Evolutionary conservation across 345 rosid genomes (phyloP).

Genomic region (Arabidopsis suecica): DNA sequence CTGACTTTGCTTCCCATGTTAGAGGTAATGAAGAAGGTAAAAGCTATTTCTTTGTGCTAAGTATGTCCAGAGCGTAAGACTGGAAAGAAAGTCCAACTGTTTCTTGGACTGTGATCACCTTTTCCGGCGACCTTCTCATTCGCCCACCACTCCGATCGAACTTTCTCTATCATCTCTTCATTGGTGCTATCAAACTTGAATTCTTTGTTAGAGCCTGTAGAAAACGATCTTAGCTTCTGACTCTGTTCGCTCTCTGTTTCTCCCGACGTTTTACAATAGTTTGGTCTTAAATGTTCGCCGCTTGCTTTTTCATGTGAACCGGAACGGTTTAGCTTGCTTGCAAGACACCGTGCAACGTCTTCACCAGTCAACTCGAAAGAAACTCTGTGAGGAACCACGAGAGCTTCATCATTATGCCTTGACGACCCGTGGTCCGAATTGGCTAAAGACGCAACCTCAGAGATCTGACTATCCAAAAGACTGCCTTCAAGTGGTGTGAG

Average conservation of each 20-base stretch:
- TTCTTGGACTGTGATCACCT: slow-evolving; percentile 48
- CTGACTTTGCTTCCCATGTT: slow-evolving; percentile 34
- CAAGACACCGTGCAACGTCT: slow-evolving; percentile 90
- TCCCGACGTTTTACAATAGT: slow-evolving; percentile 42
- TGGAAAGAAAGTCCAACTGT: slow-evolving; percentile 86
- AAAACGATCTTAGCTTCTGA: slow-evolving; percentile 63
- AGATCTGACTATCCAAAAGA: slow-evolving; percentile 58
- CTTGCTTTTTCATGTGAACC: slow-evolving; percentile 26
- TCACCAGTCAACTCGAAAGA: slow-evolving; percentile 95
- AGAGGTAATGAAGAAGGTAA: slow-evolving; percentile 19
- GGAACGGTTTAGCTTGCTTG: slow-evolving; percentile 47
- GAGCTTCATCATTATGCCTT: slow-evolving; percentile 41
- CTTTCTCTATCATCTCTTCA: slow-evolving; percentile 59
- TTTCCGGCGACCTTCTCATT: slow-evolving; percentile 77
- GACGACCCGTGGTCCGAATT: slow-evolving; percentile 52
- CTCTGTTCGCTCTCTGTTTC: slow-evolving; percentile 68
- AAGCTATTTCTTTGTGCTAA: not conserved
- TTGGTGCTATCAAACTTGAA: slow-evolving; percentile 78
- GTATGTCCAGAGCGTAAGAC: slow-evolving; percentile 65
- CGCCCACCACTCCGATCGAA: slow-evolving; percentile 87
- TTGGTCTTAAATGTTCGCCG: not conserved
- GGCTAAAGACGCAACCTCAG: slow-evolving; percentile 59
- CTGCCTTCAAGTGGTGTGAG: slow-evolving; percentile 61
- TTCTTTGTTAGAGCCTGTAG: slow-evolving; percentile 79
- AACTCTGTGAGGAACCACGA: slow-evolving; percentile 60